Evolutionary conservation across 2,329 filamentous ascomycete species (phyloP), one percentile per base, ranked within the genome.

Genomic region (Biscogniauxia mediterranea): DNA sequence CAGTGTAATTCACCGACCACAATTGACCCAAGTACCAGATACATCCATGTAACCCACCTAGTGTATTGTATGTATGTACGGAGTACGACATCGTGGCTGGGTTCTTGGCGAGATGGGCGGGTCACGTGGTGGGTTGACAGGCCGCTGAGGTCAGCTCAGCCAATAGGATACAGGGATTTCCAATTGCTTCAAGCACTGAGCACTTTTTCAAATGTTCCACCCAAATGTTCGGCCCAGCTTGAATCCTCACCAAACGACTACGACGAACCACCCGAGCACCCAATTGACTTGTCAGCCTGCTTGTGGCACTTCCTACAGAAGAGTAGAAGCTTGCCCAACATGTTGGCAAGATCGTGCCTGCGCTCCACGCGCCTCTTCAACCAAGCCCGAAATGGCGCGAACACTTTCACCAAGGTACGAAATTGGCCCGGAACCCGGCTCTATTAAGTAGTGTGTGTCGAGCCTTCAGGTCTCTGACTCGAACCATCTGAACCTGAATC

Each of bases 281-380:
- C 67, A 64, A 69, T 65, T 64, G 68, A 66, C 67, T 65, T 65
- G 69, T 67, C 67, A 63, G 61, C 68, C 65, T 66, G 68, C 68
- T 68, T 68, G 71, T 61, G 60, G 63, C 62, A 63, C 63, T 66
- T 68, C 66, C 72, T 71, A 71, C 71, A 73, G 72, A 75, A 72
- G 72, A 76, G 76, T 71, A 78, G 75, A 74, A 76, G 74, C 71
- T 76, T 75, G 79, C 79, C 79, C 85, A 90, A 80, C 78, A 97
- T 98, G 94, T 89, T 97, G 86, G 90, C 92, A 83, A 91, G 93
- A 86, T 92, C 93, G 81, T 88, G 88, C 82, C 83, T 96, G 85
- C 92, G 92, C 85, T 88, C 91, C 79, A 86, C 90, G 87, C 93
- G 93, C 87, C 85, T 89, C 76, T 85, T 93, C 84, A 90, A 89